Conservation (phyloP, 176 grass and related monocot species). For the Panicum miliaceum region DNA sequence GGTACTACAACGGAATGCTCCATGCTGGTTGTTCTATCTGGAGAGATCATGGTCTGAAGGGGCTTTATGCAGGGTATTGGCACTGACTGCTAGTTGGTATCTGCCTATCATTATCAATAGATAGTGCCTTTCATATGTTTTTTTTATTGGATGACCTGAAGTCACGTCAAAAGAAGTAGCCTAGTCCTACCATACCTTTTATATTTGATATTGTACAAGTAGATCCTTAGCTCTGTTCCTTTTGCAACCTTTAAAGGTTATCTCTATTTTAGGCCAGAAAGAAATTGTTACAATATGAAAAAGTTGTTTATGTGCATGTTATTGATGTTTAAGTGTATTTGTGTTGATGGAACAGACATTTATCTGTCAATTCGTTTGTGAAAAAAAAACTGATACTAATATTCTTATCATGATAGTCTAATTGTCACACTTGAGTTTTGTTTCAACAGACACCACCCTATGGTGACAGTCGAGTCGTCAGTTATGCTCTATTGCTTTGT, state of each 20-base stretch:
- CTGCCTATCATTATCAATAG: constrained; percentile 29
- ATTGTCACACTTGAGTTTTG: constrained; percentile 4
- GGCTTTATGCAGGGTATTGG: constrained; percentile 87
- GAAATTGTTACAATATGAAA: background rate
- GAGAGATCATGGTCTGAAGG: constrained; percentile 79
- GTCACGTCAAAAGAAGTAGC: background rate
- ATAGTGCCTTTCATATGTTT: background rate
- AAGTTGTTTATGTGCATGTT: constrained; percentile 16
- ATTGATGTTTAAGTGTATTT: background rate
- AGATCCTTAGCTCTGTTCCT: background rate
- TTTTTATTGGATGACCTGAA: constrained; percentile 8
- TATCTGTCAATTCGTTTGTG: constrained; percentile 17
- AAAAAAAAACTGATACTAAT: background rate
- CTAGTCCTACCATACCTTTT: background rate
- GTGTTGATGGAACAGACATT: background rate
- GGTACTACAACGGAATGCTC: constrained; percentile 89
- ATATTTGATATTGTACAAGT: constrained; percentile 1
- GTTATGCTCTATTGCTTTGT: background rate
- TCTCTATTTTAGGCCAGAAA: background rate
- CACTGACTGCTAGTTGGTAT: constrained; percentile 12
- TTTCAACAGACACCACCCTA: constrained; percentile 19
- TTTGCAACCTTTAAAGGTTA: background rate
- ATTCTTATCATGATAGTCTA: constrained; percentile 25
- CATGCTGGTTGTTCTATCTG: constrained; percentile 89
- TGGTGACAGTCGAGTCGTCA: constrained; percentile 25